These are phyloP conservation scores for Austroboletus olivaceoglutinosus DNA, from an alignment of 1,284 basidiomycete species.

Conservation along the genomic window DNA sequence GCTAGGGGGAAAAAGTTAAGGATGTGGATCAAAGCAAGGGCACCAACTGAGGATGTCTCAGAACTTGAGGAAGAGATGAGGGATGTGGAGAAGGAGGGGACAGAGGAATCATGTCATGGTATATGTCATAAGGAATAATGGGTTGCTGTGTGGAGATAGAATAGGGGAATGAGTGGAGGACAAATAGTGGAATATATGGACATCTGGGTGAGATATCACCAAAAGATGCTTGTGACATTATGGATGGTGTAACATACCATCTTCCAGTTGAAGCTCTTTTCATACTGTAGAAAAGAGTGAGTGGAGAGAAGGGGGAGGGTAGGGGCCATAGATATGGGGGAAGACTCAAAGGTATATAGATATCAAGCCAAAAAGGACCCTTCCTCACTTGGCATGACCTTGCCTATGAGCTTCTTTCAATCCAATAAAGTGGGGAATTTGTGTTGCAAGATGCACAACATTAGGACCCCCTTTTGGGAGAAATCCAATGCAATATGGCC, in stretches of 20 bases:
- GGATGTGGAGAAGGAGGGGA: conserved; percentile 8
- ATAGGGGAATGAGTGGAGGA: conserved; percentile 11
- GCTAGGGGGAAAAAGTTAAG: conserved; percentile 42
- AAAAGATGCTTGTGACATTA: conserved; percentile 96
- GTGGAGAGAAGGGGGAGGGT: not conserved
- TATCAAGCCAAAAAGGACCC: too few species aligned
- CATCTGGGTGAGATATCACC: conserved; percentile 95
- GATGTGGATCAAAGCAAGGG: conserved; percentile 15
- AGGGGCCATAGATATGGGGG: conserved; percentile 70
- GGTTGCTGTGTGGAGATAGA: conserved; percentile 54
- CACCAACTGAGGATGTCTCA: conserved; percentile 72
- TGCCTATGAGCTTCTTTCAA: conserved; percentile 20
- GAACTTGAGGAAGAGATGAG: conserved; percentile 54
- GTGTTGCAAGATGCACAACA: conserved; percentile 85
- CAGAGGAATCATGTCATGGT: conserved; percentile 67
- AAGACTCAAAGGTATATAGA: conserved; percentile 88
- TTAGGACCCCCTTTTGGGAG: conserved; percentile 86
- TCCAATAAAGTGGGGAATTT: conserved; percentile 50
- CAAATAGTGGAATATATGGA: conserved; percentile 57
- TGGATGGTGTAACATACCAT: conserved; percentile 84
- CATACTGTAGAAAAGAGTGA: conserved; percentile 62
- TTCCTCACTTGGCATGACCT: conserved; percentile 47
- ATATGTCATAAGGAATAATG: conserved; percentile 86
- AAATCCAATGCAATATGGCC: conserved; percentile 93
- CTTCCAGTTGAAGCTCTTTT: conserved; percentile 91